Base-by-base conservation (phyloP, 257 asterid genomes). In the Solanum gracilifrons region DNA sequence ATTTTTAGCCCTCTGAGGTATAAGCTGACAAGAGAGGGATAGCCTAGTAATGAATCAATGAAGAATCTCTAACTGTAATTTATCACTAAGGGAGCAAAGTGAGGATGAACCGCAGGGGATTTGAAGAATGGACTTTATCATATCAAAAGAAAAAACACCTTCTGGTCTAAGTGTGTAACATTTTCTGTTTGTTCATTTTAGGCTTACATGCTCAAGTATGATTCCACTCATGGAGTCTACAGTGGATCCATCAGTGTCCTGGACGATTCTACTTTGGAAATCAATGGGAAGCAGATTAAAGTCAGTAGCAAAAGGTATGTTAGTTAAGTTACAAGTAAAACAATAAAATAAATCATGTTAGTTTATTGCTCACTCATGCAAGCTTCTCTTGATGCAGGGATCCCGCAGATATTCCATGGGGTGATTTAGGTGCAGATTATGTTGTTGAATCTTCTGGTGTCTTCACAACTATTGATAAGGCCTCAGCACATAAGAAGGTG, bases 121-220 rank as follows among this genome's bases (percentile, higher is more conserved):
- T 27, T 79, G 15, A 43, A 13, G 58, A 27, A 25, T 39, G 36
- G 25, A 25, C 64, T 77, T 77, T 25, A 25, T 9, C 66, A 16
- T 27, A 43, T 25, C 25, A 16, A 27, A 27, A 79, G 13, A 25
- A 43, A 27, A 15, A 79, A 27, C 66, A 43, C 8, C 21, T 75
- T 79, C 39, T 79, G 64, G 39, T 18, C 29, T 7, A 41, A 41
- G 9, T 35, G 18, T 41, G 62, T 73, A n/a, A 71, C 41, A 76
- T 87, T 29, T 89, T 74, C 76, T 87, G 77, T 72, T 69, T 79
- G 5, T 62, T 88, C 80, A 83, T 88, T 85, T 88, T 94, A 96
- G 99, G 99, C 99, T 72, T 97, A 97, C 95, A 95, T 97, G 99
- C 93, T 95, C 87, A 97, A 97, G 93, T 97, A 96, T 90, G 99